phyloP scores from a whole-genome alignment of 78 protist species.

The Dictyostelium purpureum region DNA sequence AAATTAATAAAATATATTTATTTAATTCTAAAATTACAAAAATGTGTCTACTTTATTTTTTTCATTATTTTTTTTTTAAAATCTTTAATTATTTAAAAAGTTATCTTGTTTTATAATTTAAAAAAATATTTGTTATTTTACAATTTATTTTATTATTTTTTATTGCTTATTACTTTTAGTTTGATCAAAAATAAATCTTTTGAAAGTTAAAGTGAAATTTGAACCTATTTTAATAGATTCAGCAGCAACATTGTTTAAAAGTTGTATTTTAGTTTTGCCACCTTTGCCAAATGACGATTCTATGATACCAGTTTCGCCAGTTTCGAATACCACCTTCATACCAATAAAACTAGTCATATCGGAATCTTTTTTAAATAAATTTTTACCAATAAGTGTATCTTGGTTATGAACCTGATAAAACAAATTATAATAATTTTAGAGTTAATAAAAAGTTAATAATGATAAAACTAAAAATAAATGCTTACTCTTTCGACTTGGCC shows the following conservation, averaged over 20 bases:
- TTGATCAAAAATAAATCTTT: constrained; percentile 54
- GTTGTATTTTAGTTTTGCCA: constrained; percentile 87
- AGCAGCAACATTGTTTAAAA: background rate
- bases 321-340: constrained; percentile 66
- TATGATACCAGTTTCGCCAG: constrained; percentile 79
- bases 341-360: constrained; percentile 84
- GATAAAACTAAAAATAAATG: background rate
- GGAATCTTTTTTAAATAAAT: constrained; percentile 85
- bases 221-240: background rate
- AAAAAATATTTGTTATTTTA: too few relatives aligned
- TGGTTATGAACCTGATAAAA: constrained; percentile 73
- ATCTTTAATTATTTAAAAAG: too few relatives aligned
- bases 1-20: too few relatives aligned
- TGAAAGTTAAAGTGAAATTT: constrained; percentile 13
- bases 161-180: constrained; percentile 55
- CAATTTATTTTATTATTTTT: too few relatives aligned
- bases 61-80: too few relatives aligned
- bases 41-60: too few relatives aligned
- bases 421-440: background rate
- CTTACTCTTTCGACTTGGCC: constrained; percentile 79
- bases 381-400: constrained; percentile 81
- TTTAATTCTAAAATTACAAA: too few relatives aligned
- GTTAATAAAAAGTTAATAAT: background rate
- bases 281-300: constrained; percentile 92
- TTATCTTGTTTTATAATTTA: too few relatives aligned